phyloP scores from a whole-genome alignment of 2,329 filamentous ascomycete species.

The Hypoxylon sp. region DNA sequence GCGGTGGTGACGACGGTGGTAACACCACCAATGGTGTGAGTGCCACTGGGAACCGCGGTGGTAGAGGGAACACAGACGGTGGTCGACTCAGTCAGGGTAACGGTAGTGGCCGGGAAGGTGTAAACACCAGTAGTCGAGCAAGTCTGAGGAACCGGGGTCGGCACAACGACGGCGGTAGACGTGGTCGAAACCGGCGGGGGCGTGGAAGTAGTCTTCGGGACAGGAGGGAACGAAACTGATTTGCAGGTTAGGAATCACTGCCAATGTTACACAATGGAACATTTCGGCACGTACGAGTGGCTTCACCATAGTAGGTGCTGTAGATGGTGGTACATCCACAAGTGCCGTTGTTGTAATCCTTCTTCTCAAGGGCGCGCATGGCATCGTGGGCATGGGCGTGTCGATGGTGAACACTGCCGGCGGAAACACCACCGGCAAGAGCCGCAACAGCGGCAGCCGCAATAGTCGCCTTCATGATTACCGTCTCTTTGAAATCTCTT shows the following conservation, averaged over 20 bases:
- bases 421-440: constrained; percentile 67
- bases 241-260: constrained; percentile 24
- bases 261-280: constrained; percentile 11
- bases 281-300: constrained; percentile 67
- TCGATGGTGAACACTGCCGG: constrained; percentile 69
- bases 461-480: constrained; percentile 80
- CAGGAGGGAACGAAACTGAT: constrained; percentile 57
- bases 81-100: constrained; percentile 74
- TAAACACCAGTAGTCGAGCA: constrained; percentile 78
- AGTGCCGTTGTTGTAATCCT: constrained; percentile 55
- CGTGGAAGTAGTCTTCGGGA: constrained; percentile 46
- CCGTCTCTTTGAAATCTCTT: constrained; percentile 44
- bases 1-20: constrained; percentile 75
- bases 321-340: constrained; percentile 83
- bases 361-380: constrained; percentile 65
- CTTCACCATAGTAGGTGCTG: constrained; percentile 75
- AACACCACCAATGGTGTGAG: constrained; percentile 77
- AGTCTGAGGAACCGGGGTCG: constrained; percentile 64
- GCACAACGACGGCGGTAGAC: constrained; percentile 61
- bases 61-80: constrained; percentile 74
- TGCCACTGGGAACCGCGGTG: constrained; percentile 72
- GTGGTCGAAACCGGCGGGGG: constrained; percentile 46
- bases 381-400: constrained; percentile 71
- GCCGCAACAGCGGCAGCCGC: constrained; percentile 74
- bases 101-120: constrained; percentile 79